phyloP scores from a whole-genome alignment of 2,329 filamentous ascomycete species.

The Aureobasidium sp. region DNA sequence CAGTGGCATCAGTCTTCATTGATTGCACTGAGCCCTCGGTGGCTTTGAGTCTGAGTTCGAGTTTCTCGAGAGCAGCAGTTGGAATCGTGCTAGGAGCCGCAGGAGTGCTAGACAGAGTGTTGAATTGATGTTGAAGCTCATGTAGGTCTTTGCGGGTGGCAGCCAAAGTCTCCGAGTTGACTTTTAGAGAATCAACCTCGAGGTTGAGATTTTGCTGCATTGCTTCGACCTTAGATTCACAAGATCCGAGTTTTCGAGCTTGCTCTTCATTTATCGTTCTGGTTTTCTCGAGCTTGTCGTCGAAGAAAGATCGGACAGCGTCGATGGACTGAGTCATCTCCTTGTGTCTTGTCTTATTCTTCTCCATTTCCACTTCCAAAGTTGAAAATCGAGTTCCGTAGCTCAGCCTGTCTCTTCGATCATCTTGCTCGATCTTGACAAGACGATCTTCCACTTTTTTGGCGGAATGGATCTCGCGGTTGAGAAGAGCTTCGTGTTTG shows the following conservation, averaged over 20 bases:
- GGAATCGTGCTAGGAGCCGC: not conserved
- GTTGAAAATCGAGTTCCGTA: not conserved
- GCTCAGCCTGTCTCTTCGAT: not conserved
- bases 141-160: not conserved
- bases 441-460: not conserved
- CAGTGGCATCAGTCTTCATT: not conserved
- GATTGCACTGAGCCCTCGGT: not conserved
- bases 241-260: not conserved
- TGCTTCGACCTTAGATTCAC: not conserved
- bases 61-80: not conserved
- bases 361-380: not conserved
- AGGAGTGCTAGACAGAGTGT: not conserved
- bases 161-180: not conserved
- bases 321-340: not conserved
- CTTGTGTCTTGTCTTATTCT: not conserved
- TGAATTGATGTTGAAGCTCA: not conserved
- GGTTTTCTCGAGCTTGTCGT: not conserved
- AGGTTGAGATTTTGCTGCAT: not conserved
- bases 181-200: not conserved
- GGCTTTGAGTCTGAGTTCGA: not conserved
- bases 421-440: not conserved
- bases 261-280: not conserved
- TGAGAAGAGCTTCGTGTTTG: not conserved
- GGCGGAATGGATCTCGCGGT: not conserved
- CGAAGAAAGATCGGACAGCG: not conserved